Percentiles rank a stretch among this genome's conserved stretches.
Evolutionary conservation across 2,329 filamentous ascomycete genomes (phyloP).

Genomic region (Colletotrichum destructivum): DNA sequence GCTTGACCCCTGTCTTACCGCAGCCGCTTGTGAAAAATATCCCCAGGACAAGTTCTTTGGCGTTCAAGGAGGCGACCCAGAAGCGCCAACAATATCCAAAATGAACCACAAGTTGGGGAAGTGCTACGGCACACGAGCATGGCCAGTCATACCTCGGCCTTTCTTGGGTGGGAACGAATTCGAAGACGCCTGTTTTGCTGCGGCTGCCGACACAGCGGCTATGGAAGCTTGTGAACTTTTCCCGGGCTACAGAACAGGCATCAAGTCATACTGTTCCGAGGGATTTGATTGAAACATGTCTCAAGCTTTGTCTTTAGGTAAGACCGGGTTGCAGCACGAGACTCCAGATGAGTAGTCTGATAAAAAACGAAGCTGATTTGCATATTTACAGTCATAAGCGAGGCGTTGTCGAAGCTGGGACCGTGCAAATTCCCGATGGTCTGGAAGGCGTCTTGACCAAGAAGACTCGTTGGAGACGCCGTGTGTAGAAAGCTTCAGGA

Average conservation of each 20-base stretch:
- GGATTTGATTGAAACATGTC: background rate
- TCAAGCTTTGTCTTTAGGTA: background rate
- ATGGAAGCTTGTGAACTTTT: background rate
- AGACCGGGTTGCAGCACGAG: background rate
- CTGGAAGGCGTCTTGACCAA: no score
- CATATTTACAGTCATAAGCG: background rate
- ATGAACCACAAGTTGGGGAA: background rate
- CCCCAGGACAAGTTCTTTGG: slow-evolving; percentile 19
- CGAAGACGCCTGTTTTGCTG: background rate
- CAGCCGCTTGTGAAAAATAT: slow-evolving; percentile 17
- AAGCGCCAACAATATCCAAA: slow-evolving; percentile 17
- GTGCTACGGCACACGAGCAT: slow-evolving; percentile 14
- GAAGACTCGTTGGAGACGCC: no score
- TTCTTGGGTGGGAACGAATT: slow-evolving; percentile 28
- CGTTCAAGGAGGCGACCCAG: slow-evolving; percentile 3
- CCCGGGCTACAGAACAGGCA: background rate
- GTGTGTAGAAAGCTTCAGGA: no score
- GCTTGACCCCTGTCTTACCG: slow-evolving; percentile 2
- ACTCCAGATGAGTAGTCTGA: background rate
- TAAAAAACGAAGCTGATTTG: background rate
- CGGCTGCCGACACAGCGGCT: background rate
- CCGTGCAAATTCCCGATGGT: no score
- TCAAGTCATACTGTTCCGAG: slow-evolving; percentile 12
- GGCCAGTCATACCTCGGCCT: slow-evolving; percentile 19
- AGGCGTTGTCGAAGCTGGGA: background rate